These are phyloP conservation scores for Nematocida sp. DNA, from an alignment of 371 early-diverging fungal species.

Conservation along the genomic window DNA sequence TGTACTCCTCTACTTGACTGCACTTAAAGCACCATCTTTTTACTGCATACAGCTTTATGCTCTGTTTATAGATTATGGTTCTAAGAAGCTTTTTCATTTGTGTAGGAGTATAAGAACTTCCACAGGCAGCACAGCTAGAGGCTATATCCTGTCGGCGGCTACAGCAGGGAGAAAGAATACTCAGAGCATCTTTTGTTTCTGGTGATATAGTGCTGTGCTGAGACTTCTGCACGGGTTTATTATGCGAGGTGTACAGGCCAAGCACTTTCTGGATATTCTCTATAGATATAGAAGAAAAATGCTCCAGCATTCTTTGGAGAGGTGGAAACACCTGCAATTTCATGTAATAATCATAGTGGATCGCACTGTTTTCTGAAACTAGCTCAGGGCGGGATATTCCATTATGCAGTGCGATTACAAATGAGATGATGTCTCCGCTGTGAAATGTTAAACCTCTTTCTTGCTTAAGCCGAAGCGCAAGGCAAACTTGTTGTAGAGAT, in stretches of 20 bases:
- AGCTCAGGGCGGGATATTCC: slow-evolving; percentile 78
- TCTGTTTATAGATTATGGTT: slow-evolving; percentile 55
- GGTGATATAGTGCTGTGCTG: slow-evolving; percentile 57
- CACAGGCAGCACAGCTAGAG: slow-evolving; percentile 61
- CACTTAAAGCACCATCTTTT: slow-evolving; percentile 42
- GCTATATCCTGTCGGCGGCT: slow-evolving; percentile 49
- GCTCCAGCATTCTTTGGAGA: slow-evolving; percentile 67
- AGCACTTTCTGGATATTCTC: slow-evolving; percentile 39
- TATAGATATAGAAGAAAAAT: slow-evolving; percentile 31
- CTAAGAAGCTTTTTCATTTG: slow-evolving; percentile 57
- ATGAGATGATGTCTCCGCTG: slow-evolving; percentile 87
- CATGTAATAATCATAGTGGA: slow-evolving; percentile 91
- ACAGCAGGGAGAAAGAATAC: slow-evolving; percentile 67
- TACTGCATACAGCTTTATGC: not conserved
- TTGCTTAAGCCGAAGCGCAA: slow-evolving; percentile 80
- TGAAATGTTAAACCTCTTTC: slow-evolving; percentile 74
- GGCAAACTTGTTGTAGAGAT: slow-evolving; percentile 88
- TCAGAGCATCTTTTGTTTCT: slow-evolving; percentile 30
- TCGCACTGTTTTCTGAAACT: slow-evolving; percentile 72
- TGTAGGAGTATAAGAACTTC: slow-evolving; percentile 12
- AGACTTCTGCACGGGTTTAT: slow-evolving; percentile 26
- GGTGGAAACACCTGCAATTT: slow-evolving; percentile 90
- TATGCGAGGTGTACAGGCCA: slow-evolving; percentile 9
- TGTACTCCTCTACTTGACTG: slow-evolving; percentile 18
- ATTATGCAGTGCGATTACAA: slow-evolving; percentile 78